Percentiles rank a stretch among this genome's conserved stretches.
These are phyloP conservation scores for Aspergillus hancockii DNA, from an alignment of 495 filamentous ascomycete genomes.

Conservation along the genomic window DNA sequence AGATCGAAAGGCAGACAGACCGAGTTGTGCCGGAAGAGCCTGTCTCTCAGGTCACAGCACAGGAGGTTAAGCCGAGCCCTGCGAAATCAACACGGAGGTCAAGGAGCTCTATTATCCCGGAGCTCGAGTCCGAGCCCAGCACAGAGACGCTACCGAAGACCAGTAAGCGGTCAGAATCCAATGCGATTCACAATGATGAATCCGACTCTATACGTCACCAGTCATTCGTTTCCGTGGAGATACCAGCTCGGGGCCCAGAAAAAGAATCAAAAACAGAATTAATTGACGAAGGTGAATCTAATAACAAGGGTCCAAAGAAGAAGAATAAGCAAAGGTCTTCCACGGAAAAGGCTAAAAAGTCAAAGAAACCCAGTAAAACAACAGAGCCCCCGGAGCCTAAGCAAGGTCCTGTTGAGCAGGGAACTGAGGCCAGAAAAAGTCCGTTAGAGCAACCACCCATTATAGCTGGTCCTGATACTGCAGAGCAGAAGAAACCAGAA, in stretches of 20 bases:
- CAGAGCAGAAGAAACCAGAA: slow-evolving; percentile 30
- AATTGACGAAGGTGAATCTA: slow-evolving; percentile 28
- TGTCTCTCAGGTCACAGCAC: not conserved
- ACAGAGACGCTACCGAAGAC: not conserved
- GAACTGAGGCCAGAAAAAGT: slow-evolving; percentile 13
- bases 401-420: slow-evolving; percentile 16
- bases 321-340: slow-evolving; percentile 43
- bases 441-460: not conserved
- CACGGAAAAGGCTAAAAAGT: slow-evolving; percentile 48
- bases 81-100: not conserved
- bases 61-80: not conserved
- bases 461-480: slow-evolving; percentile 19
- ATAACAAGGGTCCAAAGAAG: slow-evolving; percentile 30
- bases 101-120: not conserved
- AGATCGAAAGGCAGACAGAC: slow-evolving; percentile 47
- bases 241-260: slow-evolving; percentile 33
- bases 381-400: slow-evolving; percentile 1
- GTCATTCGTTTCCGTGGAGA: slow-evolving; percentile 42
- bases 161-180: not conserved
- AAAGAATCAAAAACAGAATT: slow-evolving; percentile 37
- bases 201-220: slow-evolving; percentile 40
- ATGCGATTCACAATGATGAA: slow-evolving; percentile 27
- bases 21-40: slow-evolving; percentile 14
- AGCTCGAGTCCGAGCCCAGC: not conserved
- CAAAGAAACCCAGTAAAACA: slow-evolving; percentile 22